Base-by-base conservation (phyloP, 75 land plant genomes). In the Chamaecyparis obtusa region DNA sequence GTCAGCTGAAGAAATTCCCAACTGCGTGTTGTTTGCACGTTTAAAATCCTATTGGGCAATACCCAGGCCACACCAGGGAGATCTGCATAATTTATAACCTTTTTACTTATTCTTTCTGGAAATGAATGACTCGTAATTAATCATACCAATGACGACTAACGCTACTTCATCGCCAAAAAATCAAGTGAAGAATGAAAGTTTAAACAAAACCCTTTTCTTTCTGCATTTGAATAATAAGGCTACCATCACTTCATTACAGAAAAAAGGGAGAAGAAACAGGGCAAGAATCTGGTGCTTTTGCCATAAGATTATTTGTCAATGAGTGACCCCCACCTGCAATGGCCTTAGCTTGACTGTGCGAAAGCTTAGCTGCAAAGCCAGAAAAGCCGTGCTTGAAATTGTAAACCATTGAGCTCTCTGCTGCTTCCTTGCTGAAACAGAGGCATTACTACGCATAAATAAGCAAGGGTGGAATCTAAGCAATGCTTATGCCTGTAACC, bases 381-480 rank as follows among this genome's bases (percentile, higher is more conserved):
- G 92, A 94, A 74, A 94, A 87, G 49, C 95, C 91, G 86, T 94
- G 93, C 76, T 88, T 93, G 89, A 93, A 94, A 89, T 91, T 92
- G 85, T 93, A 92, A n/a, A 94, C 54, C 19, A 94, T 86, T 13
- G 95, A 89, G 36, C 85, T 83, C 51, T 19, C 69, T 17, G 91
- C 95, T 86, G 85, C 89, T 60, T 86, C 88, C 67, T 89, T 51
- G 87, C 95, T 94, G 90, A 46, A 88, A 84, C 75, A 33, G 37
- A 84, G 55, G 56, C 3, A 21, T 78, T 60, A 35, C 41, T 48
- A 54, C 27, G 16, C n/a, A 32, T 57, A 44, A 54, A 64, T 64
- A 64, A 64, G 69, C 69, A 27, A 64, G 24, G 24, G 3, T 57
- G 24, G 64, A 64, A 24, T 33, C 41, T 27, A 9, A 74, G 76